Evolutionary conservation across 1,284 basidiomycete genomes (phyloP).

Genomic region (Schizophyllum amplum): DNA sequence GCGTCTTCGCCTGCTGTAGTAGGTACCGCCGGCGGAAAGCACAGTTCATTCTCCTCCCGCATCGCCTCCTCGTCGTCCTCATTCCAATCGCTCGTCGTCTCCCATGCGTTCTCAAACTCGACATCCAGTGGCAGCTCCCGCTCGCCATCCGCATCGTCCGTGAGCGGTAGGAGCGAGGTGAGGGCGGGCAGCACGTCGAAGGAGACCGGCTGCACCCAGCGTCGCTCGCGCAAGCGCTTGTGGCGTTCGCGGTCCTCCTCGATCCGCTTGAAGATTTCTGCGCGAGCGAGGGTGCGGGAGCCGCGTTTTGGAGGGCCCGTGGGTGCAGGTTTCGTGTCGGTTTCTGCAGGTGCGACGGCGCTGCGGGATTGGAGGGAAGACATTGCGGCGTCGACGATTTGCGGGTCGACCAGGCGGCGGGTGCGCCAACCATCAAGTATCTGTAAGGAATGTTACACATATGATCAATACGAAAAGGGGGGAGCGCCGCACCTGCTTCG

Average conservation of each 20-base stretch:
- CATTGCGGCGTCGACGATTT: conserved; percentile 55
- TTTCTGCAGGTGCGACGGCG: conserved; percentile 26
- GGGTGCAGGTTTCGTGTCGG: conserved; percentile 15
- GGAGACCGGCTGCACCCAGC: conserved; percentile 82
- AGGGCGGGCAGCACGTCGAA: conserved; percentile 36
- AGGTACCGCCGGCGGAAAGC: conserved; percentile 33
- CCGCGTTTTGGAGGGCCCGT: conserved; percentile 16
- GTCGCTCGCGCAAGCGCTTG: conserved; percentile 84
- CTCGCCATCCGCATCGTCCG: conserved; percentile 32
- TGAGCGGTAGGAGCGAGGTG: conserved; percentile 52
- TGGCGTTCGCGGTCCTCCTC: conserved; percentile 95
- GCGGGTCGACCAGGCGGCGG: conserved; percentile 76
- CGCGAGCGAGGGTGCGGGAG: conserved; percentile 46
- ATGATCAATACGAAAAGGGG: neutral
- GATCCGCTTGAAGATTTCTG: conserved; percentile 81
- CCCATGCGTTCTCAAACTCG: conserved; percentile 93
- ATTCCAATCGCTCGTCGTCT: conserved; percentile 81
- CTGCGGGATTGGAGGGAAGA: conserved; percentile 39
- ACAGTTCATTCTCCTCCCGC: conserved; percentile 58
- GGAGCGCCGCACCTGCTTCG: conserved; percentile 57
- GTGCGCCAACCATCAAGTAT: conserved; percentile 83
- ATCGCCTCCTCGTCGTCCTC: conserved; percentile 79
- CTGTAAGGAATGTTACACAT: conserved; percentile 31
- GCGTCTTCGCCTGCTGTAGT: conserved; percentile 37
- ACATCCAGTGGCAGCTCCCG: conserved; percentile 64